These are phyloP conservation scores for Coniochaeta sp. DNA, from an alignment of 2,329 filamentous ascomycete species.

Conservation along the genomic window DNA sequence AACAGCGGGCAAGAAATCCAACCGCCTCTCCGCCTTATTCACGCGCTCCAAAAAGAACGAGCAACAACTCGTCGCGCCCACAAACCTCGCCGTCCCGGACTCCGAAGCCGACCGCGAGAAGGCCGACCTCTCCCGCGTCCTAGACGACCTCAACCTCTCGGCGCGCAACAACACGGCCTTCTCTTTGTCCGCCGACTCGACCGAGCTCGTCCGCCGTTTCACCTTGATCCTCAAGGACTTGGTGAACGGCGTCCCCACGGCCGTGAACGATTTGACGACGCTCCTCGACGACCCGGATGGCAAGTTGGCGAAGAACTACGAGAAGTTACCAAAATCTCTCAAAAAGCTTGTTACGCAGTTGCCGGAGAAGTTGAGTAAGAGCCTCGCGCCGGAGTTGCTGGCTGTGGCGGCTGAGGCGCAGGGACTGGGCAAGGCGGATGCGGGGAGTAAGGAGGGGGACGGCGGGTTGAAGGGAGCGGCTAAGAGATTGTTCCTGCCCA, in stretches of 20 bases:
- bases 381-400: constrained; percentile 73
- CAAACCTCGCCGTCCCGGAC: constrained; percentile 28
- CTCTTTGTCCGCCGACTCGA: constrained; percentile 75
- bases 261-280: constrained; percentile 74
- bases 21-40: constrained; percentile 33
- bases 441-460: constrained; percentile 36
- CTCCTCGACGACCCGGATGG: constrained; percentile 57
- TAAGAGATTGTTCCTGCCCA: constrained; percentile 62
- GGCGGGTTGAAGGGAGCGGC: constrained; percentile 41
- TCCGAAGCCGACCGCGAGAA: constrained; percentile 41
- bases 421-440: constrained; percentile 47
- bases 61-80: constrained; percentile 23
- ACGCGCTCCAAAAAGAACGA: constrained; percentile 19
- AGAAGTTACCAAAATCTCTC: constrained; percentile 67
- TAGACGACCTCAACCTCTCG: constrained; percentile 78
- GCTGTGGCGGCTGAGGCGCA: constrained; percentile 72
- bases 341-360: constrained; percentile 82
- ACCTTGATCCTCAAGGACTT: constrained; percentile 88
- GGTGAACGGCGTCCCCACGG: constrained; percentile 85
- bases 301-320: constrained; percentile 51
- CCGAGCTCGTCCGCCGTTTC: constrained; percentile 76
- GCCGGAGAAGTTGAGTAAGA: constrained; percentile 71
- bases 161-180: constrained; percentile 82
- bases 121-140: constrained; percentile 71
- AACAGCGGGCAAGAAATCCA: constrained; percentile 24